Percentiles rank a stretch among this genome's conserved stretches.
Conservation (phyloP, 2,329 filamentous ascomycete species). For the Apiospora saccharicola region DNA sequence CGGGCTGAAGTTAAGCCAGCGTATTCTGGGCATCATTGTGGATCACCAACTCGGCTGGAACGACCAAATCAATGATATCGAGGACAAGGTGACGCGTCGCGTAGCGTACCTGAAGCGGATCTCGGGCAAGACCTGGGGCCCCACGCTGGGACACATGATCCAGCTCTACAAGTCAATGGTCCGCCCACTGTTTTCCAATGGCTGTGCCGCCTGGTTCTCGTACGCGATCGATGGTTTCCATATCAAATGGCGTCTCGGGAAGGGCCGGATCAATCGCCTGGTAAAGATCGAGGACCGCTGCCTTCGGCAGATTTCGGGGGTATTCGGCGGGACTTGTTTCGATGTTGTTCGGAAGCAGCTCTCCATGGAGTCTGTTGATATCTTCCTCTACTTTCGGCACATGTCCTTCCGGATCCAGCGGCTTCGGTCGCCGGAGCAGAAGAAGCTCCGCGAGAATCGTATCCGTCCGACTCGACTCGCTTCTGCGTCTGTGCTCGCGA, state of each 20-base stretch:
- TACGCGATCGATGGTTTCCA: not conserved
- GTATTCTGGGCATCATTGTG: not conserved
- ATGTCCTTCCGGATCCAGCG: not conserved
- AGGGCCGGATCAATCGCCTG: not conserved
- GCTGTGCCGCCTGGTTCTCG: not conserved
- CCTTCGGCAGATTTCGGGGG: not conserved
- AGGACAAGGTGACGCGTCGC: not conserved
- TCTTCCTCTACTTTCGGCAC: not conserved
- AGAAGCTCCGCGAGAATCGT: not conserved
- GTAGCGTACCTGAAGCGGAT: not conserved
- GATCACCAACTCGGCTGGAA: not conserved
- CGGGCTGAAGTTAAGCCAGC: not conserved
- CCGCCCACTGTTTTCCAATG: not conserved
- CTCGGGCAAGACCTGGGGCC: not conserved
- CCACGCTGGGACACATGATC: not conserved
- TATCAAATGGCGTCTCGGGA: not conserved
- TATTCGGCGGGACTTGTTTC: not conserved
- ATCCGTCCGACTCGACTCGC: not conserved
- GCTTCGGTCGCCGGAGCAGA: not conserved
- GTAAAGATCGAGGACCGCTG: not conserved
- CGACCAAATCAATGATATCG: not conserved
- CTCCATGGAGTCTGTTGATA: not conserved
- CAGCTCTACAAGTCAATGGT: not conserved
- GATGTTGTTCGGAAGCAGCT: not conserved
- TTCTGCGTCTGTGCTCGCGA: not conserved